Base-by-base conservation (phyloP, 2,329 filamentous ascomycete genomes). In the Shiraia bambusicola region DNA sequence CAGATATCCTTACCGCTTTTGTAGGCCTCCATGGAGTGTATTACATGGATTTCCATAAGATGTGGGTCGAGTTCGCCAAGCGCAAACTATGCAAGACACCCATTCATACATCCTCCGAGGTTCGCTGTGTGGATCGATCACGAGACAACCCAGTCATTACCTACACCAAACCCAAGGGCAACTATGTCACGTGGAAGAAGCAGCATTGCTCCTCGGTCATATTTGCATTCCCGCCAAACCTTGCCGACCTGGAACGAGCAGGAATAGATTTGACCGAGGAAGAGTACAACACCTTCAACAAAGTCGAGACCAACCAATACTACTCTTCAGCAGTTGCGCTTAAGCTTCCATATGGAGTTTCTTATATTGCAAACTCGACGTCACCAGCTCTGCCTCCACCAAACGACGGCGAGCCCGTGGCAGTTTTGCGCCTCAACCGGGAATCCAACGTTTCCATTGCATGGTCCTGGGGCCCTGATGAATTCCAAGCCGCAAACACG, bases 391-490 rank as follows among this genome's bases (percentile, higher is more conserved):
- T 58, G 1, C 65, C 66, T 6, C 66, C 66, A 13, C 63, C 63
- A 26, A 61, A 62, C 29, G 51, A 59, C 3, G 63, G 63, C 33
- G 51, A 65, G 33, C 64, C 66, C 2, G 59, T 69, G 9, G 65
- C 66, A 5, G 51, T 67, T 10, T 50, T 69, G n/a, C 63, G 53
- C 33, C 56, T 69, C 17, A 56, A 31, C 36, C 35, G 56, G 14
- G 28, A 50, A 9, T 65, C 59, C 29, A 59, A 65, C 30, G 46
- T 69, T 11, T 62, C 59, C 1, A 61, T 65, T 6, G 52, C 63
- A 6, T 69, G 66, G 66, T 67, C 63, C 9, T 68, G 65, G 65
- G 66, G 66, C 10, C 63, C 65, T 1, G 62, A 67, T 28, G 58
- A 64, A 19, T 66, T 49, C 40, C 50, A 66, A 28, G 53, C 63